Percentiles rank a stretch among this genome's conserved stretches.
These are phyloP conservation scores for Pyrus betulifolia DNA, from an alignment of 306 rosid genomes.

Conservation along the genomic window DNA sequence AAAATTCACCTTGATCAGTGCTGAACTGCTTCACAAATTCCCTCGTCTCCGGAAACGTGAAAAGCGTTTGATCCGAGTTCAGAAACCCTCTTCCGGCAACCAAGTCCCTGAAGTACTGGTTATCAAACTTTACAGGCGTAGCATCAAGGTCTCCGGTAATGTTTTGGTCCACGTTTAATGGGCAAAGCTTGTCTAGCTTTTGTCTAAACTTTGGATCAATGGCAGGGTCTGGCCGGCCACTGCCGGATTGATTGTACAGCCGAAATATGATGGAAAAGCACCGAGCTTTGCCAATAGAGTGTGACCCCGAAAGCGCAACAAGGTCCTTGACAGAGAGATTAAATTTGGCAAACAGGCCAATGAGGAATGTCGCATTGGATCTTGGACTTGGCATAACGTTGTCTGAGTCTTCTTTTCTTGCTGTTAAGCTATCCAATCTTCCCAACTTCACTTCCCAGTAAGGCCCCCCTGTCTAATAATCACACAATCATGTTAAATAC, in stretches of 20 bases:
- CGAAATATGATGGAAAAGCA: no score
- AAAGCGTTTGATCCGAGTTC: slow-evolving; percentile 83
- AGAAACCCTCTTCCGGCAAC: slow-evolving; percentile 70
- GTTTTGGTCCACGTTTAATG: slow-evolving; percentile 60
- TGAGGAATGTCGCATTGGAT: slow-evolving; percentile 62
- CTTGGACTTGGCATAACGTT: slow-evolving; percentile 88
- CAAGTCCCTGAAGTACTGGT: slow-evolving; percentile 88
- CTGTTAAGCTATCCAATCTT: no score
- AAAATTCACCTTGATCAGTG: slow-evolving; percentile 35
- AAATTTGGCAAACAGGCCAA: slow-evolving; percentile 43
- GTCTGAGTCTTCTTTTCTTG: slow-evolving; percentile 59
- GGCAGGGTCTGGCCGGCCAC: no score
- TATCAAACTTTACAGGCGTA: slow-evolving; percentile 66
- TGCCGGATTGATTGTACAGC: no score
- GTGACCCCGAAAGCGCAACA: no score
- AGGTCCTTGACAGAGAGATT: slow-evolving; percentile 53
- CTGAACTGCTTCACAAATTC: slow-evolving; percentile 43
- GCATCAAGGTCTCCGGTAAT: slow-evolving; percentile 68
- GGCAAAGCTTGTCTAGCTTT: slow-evolving; percentile 56
- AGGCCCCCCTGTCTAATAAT: no score
- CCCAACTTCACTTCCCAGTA: no score
- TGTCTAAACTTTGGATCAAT: slow-evolving; percentile 43
- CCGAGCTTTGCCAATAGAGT: no score
- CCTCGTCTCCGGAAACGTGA: slow-evolving; percentile 38
- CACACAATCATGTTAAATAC: no score